phyloP scores from a whole-genome alignment of 2,329 filamentous ascomycete genomes.

The Fusarium sp. region DNA sequence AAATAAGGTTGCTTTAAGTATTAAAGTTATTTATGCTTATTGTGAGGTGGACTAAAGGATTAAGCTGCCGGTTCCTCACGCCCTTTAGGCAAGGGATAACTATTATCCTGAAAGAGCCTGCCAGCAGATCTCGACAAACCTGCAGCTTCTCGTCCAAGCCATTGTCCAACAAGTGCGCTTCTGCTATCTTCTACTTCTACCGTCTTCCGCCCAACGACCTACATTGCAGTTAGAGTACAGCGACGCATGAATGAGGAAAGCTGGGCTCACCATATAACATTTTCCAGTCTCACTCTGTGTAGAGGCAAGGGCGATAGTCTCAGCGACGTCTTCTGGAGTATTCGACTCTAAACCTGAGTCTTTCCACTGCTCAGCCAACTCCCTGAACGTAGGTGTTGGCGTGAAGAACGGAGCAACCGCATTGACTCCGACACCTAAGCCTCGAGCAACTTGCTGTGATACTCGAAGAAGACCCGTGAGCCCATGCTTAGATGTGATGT shows the following conservation, averaged over 20 bases:
- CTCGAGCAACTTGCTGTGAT: not conserved
- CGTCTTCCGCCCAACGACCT: not conserved
- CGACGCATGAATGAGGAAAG: not conserved
- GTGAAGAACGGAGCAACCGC: not conserved
- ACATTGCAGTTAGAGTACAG: too few species aligned
- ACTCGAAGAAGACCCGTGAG: not conserved
- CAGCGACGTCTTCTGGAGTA: not conserved
- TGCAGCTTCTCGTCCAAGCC: not conserved
- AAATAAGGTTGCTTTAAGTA: not conserved
- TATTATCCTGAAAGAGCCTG: fast-evolving
- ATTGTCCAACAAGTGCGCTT: not conserved
- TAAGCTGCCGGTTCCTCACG: fast-evolving
- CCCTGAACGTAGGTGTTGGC: not conserved
- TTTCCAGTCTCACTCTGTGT: not conserved
- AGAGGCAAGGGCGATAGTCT: not conserved
- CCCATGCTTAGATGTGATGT: not conserved
- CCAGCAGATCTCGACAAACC: not conserved
- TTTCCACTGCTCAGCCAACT: not conserved
- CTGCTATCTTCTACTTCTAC: not conserved
- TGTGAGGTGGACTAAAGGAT: too few species aligned
- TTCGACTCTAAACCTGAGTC: not conserved
- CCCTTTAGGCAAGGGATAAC: not conserved
- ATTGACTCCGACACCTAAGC: not conserved
- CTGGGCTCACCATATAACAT: not conserved
- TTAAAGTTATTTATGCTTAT: not conserved